phyloP scores from a whole-genome alignment of 2,329 filamentous ascomycete species.

The Cytospora piceae region DNA sequence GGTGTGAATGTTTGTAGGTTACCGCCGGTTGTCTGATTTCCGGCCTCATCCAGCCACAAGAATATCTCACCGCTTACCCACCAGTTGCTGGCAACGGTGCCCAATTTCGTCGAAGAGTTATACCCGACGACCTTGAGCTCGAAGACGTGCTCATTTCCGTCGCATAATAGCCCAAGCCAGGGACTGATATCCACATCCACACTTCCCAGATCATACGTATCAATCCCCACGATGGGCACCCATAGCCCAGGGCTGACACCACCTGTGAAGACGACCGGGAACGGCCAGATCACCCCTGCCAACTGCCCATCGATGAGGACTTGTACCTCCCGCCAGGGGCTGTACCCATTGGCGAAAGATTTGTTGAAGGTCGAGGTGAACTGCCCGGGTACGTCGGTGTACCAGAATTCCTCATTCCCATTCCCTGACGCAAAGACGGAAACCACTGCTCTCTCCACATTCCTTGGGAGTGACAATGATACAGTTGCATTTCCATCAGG shows the following conservation, averaged over 20 bases:
- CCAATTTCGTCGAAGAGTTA: constrained; percentile 51
- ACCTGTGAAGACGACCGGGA: constrained; percentile 80
- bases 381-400: constrained; percentile 71
- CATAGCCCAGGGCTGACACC: constrained; percentile 77
- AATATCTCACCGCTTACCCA: constrained; percentile 79
- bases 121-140: constrained; percentile 63
- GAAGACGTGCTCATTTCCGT: constrained; percentile 68
- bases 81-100: constrained; percentile 68
- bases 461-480: constrained; percentile 64
- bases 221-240: constrained; percentile 75
- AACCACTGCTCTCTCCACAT: constrained; percentile 72
- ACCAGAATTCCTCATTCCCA: constrained; percentile 81
- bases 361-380: constrained; percentile 61
- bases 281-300: constrained; percentile 79
- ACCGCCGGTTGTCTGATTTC: constrained; percentile 56
- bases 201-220: constrained; percentile 78
- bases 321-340: constrained; percentile 80
- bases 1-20: constrained; percentile 37
- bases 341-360: constrained; percentile 64
- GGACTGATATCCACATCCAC: constrained; percentile 82
- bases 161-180: constrained; percentile 70
- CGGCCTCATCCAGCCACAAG: constrained; percentile 64
- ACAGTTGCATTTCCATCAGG: constrained; percentile 65
- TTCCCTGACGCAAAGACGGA: constrained; percentile 78
- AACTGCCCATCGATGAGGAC: constrained; percentile 73